Conservation (phyloP, 2,329 filamentous ascomycete genomes). For the Pezicula rhizophila region DNA sequence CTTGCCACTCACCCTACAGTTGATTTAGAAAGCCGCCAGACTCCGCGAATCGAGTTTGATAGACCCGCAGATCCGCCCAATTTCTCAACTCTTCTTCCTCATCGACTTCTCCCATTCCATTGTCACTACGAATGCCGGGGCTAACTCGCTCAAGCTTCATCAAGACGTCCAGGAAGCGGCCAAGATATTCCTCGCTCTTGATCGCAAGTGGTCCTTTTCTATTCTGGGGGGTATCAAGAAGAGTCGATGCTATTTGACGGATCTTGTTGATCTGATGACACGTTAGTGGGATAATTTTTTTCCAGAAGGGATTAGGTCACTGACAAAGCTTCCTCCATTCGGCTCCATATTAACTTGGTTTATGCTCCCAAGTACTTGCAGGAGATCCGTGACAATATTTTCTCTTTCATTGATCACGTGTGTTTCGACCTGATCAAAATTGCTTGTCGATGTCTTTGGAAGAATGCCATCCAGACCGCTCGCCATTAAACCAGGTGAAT, state of each 20-base stretch:
- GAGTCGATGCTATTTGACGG: slow-evolving; percentile 73
- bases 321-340: slow-evolving; percentile 58
- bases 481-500: slow-evolving; percentile 20
- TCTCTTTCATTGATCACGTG: slow-evolving; percentile 71
- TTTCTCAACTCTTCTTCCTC: slow-evolving; percentile 71
- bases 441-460: slow-evolving; percentile 33
- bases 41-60: slow-evolving; percentile 66
- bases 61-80: slow-evolving; percentile 76
- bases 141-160: slow-evolving; percentile 56
- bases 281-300: neutral
- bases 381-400: slow-evolving; percentile 72
- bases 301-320: slow-evolving; percentile 21
- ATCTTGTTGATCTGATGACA: slow-evolving; percentile 63
- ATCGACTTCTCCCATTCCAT: slow-evolving; percentile 41
- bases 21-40: slow-evolving; percentile 47
- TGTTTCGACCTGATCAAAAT: slow-evolving; percentile 32
- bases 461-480: slow-evolving; percentile 20
- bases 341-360: slow-evolving; percentile 81
- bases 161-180: slow-evolving; percentile 67
- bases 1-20: neutral
- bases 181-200: slow-evolving; percentile 65
- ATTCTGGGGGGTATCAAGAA: slow-evolving; percentile 57
- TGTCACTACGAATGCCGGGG: slow-evolving; percentile 36
- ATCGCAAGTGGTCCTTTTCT: slow-evolving; percentile 44
- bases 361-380: slow-evolving; percentile 69